Evolutionary conservation across 768 basidiomycete species (phyloP), one percentile per base, ranked within the genome.

Genomic region (Tulasnella calospora): DNA sequence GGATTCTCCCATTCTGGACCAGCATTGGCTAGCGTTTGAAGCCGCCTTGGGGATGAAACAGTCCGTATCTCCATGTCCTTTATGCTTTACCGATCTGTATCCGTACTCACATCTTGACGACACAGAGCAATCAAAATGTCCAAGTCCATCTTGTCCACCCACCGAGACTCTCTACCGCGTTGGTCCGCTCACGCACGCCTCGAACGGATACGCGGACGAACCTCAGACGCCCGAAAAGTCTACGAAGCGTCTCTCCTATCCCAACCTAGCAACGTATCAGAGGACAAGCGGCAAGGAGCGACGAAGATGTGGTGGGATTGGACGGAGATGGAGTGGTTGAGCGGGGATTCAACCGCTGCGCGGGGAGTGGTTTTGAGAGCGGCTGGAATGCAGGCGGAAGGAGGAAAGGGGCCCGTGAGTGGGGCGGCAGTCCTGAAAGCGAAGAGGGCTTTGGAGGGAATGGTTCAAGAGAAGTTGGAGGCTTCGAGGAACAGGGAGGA

Each of bases 251-350:
- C 57, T n/a, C 79, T 80, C 0, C 80, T 90, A 90, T 1, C 87
- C 57, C 85, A 88, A 8, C 85, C 89, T 1, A 84, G 86, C 3
- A 84, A 85, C 35, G 4, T 67, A 15, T 74, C 83, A 21, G 81
- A 83, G 8, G 83, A 83, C 19, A 74, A 19, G 15, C 83, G 84
- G 41, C 82, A 82, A 6, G 87, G 85, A 41, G 82, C 84, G 21
- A 85, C 87, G 30, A 83, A 83, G 77, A 82, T 95, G 79, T 95
- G 92, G 92, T 94, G 90, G 90, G 89, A 91, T 81, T 95, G 93
- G 92, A 92, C 91, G 0, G 91, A 95, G 81, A 88, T 93, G 88
- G 93, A 94, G 83, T 95, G 94, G 94, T 82, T 93, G 15, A 83
- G 85, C 19, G 88, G 89, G 0, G 81, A 87, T 41, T 82, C 85